Evolutionary conservation across 805 yeast species (phyloP), one percentile per base, ranked within the genome.

Genomic region (Kodamaea sagamina): DNA sequence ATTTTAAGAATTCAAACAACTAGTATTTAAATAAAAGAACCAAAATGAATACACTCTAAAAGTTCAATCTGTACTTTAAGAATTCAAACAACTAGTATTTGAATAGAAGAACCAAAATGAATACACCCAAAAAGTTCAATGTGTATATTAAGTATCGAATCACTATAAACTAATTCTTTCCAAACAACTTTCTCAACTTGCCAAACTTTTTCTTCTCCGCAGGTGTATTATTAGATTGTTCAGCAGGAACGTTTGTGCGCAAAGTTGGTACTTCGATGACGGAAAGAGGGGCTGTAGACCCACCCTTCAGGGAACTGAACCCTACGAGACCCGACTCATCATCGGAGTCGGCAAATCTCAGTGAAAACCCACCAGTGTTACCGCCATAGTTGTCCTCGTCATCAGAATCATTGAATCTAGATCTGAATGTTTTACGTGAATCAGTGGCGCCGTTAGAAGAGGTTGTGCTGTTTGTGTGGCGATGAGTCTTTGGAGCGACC

Each of bases 121-220:
- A 26, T 31, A 36, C 32, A 25, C 28, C 18, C 22, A 36, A 21
- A 39, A 43, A 29, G 31, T 12, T 35, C 27, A 13, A 18, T 41
- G 22, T 35, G 29, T 28, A 15, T 17, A 21, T 18, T 32, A 32
- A 16, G 31, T 13, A 29, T 29, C 6, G 24, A 21, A 21, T 21
- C 24, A 21, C 24, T 21, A 21, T 21, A 21, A 21, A 21, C 25
- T 40, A 32, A 32, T 47, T 44, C 34, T 48, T 66, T 11, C 75
- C 75, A 48, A 71, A 71, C 24, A 71, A 56, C 47, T 71, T 71
- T 47, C 63, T 62, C 46, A 67, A 57, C 47, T 61, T 65, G 16
- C 68, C 63, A 49, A 68, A 63, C 41, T 64, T 59, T 51, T 62
- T 68, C 62, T 69, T 70, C 46, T 64, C 69, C 29, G 24, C 36